Evolutionary conservation across 2,329 filamentous ascomycete species (phyloP).

Genomic region (Penicillium psychrosexuale): DNA sequence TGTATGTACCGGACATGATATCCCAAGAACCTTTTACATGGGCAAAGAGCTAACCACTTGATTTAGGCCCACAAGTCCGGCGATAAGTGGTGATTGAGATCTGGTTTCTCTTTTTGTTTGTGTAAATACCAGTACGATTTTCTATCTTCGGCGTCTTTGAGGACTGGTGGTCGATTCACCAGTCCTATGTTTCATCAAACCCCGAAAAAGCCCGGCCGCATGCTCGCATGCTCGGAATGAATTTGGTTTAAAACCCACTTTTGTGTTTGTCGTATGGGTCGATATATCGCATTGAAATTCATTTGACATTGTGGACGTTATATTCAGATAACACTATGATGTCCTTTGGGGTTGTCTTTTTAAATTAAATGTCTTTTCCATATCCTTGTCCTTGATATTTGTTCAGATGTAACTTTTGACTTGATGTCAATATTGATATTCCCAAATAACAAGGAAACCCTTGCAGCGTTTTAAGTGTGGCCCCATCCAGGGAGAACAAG

Average conservation of each 20-base stretch:
- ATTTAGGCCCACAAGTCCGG: constrained; percentile 39
- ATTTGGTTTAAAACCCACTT: constrained; percentile 4
- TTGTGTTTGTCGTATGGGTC: not conserved
- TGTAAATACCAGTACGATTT: constrained; percentile 42
- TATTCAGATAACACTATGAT: not conserved
- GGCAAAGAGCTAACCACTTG: constrained; percentile 12
- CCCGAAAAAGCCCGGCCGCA: constrained; percentile 15
- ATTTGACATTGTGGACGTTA: not conserved
- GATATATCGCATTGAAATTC: not conserved
- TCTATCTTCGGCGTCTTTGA: constrained; percentile 32
- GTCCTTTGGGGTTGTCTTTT: not conserved
- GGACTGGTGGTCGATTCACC: constrained; percentile 22
- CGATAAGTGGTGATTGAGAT: constrained; percentile 35
- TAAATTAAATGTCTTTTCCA: not conserved
- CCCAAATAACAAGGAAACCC: not conserved
- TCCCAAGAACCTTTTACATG: not conserved
- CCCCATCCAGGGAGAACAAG: not conserved
- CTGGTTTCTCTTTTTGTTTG: constrained; percentile 29
- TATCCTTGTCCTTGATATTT: not conserved
- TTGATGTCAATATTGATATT: not conserved
- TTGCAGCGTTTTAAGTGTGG: not conserved
- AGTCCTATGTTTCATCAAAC: constrained; percentile 13
- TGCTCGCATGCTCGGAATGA: constrained; percentile 12
- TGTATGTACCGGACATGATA: constrained; percentile 50
- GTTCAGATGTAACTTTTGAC: not conserved